A percentile compares a stretch with the other conserved stretches of the same genome.
These are phyloP conservation scores for Ceraceosorus guamensis DNA, from an alignment of 1,284 basidiomycete species.

Conservation along the genomic window DNA sequence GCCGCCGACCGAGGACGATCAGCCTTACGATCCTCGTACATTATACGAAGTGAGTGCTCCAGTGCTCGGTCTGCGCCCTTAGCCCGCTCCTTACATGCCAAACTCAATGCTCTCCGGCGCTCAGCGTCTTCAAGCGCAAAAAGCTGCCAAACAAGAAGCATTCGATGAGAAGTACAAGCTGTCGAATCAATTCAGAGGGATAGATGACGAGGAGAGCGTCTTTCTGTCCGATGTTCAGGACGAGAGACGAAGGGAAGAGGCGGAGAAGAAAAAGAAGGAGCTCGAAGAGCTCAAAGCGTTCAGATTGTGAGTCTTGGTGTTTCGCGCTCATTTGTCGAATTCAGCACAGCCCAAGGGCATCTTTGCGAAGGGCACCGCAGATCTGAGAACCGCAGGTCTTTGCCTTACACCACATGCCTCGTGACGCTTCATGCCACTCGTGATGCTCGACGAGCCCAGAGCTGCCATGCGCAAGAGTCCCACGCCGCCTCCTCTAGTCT, in stretches of 20 bases:
- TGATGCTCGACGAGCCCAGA: too few relatives aligned
- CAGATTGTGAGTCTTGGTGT: slow-evolving; percentile 12
- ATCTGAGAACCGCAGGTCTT: too few relatives aligned
- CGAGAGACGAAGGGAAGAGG: slow-evolving; percentile 15
- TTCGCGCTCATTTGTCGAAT: not conserved
- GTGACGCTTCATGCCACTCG: too few relatives aligned
- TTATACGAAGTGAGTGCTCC: slow-evolving; percentile 15
- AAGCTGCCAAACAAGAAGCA: slow-evolving; percentile 35
- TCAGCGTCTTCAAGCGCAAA: slow-evolving; percentile 26
- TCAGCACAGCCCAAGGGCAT: not conserved
- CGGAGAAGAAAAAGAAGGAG: slow-evolving; percentile 14
- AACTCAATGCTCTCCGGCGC: not conserved
- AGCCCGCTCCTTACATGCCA: not conserved
- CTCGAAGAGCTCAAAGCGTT: slow-evolving; percentile 18
- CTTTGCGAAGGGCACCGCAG: too few relatives aligned
- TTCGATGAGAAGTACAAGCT: slow-evolving; percentile 38
- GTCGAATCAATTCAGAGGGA: slow-evolving; percentile 41
- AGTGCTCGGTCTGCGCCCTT: not conserved
- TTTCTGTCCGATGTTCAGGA: slow-evolving; percentile 32
- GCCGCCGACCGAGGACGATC: slow-evolving; percentile 2
- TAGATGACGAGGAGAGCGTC: slow-evolving; percentile 38
- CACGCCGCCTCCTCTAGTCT: not conserved
- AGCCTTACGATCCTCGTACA: slow-evolving; percentile 24
- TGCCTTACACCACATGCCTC: too few relatives aligned
- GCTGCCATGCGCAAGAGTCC: slow-evolving; percentile 1